Evolutionary conservation across 179 eudicot species (phyloP).

Genomic region (Carnegiea gigantea): DNA sequence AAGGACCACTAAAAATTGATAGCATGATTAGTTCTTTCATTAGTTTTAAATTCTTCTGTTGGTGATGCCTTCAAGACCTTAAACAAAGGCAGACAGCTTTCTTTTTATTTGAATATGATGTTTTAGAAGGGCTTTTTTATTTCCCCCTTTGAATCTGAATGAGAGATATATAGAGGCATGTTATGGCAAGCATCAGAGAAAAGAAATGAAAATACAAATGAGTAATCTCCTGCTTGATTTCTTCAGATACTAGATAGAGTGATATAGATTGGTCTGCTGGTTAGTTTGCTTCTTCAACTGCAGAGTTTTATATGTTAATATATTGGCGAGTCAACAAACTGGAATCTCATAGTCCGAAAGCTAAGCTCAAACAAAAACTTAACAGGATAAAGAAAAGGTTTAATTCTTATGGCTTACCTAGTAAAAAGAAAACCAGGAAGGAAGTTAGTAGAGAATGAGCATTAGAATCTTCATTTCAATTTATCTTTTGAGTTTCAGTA

Average conservation of each 20-base stretch:
- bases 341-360: no score
- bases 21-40: constrained; percentile 19
- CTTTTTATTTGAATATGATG: constrained; percentile 22
- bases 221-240: constrained; percentile 11
- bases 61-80: constrained; percentile 30
- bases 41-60: constrained; percentile 1
- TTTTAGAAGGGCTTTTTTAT: constrained; percentile 13
- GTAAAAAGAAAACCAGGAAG: no score
- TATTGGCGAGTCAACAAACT: not conserved
- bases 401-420: no score
- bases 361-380: no score
- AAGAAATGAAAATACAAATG: not conserved
- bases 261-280: not conserved
- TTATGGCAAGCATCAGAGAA: not conserved
- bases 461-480: no score
- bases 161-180: constrained; percentile 1
- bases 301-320: not conserved
- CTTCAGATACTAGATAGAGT: not conserved
- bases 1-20: constrained; percentile 28
- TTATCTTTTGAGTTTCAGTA: no score
- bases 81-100: constrained; percentile 34
- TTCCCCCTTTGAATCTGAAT: constrained; percentile 7
- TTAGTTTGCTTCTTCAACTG: constrained; percentile 2
- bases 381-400: no score
- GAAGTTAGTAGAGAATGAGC: no score